Evolutionary conservation across 2,329 filamentous ascomycete genomes (phyloP).

Genomic region (Dryadomyces sulphureus): DNA sequence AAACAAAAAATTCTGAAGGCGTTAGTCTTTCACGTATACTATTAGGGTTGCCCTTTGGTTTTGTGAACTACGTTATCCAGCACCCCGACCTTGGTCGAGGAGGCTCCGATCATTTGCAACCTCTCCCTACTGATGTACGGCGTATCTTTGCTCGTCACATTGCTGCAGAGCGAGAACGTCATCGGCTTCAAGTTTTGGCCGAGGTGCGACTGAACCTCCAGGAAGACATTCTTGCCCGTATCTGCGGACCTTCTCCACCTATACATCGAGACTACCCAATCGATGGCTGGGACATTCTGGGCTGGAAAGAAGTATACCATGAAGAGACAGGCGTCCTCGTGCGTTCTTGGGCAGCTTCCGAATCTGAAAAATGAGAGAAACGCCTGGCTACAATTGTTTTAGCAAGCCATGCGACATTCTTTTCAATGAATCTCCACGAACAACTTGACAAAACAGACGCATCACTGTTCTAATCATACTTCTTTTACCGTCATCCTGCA

Average conservation of each 20-base stretch:
- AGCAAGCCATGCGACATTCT: neutral
- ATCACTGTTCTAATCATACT: neutral
- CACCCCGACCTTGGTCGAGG: constrained; percentile 34
- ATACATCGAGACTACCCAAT: constrained; percentile 2
- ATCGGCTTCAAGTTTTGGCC: constrained; percentile 32
- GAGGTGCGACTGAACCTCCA: constrained; percentile 5
- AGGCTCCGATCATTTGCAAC: constrained; percentile 30
- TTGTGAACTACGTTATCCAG: constrained; percentile 52
- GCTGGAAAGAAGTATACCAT: constrained; percentile 9
- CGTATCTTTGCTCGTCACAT: constrained; percentile 20
- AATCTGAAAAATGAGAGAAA: neutral
- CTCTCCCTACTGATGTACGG: neutral
- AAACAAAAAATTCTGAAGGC: constrained; percentile 16
- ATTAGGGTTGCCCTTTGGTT: constrained; percentile 52
- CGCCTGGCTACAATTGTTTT: neutral
- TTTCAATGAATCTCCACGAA: too few relatives aligned
- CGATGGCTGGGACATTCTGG: constrained; percentile 11
- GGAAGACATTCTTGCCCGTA: constrained; percentile 6
- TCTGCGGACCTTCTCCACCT: constrained; percentile 4
- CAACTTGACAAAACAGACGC: too few relatives aligned
- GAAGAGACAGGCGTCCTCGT: constrained; percentile 1
- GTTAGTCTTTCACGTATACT: constrained; percentile 46
- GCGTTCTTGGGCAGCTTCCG: constrained; percentile 6
- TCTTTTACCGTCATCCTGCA: neutral
- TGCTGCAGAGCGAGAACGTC: constrained; percentile 41